These are phyloP conservation scores for Brassica balearica DNA, from an alignment of 441 rosid genomes.

Conservation along the genomic window DNA sequence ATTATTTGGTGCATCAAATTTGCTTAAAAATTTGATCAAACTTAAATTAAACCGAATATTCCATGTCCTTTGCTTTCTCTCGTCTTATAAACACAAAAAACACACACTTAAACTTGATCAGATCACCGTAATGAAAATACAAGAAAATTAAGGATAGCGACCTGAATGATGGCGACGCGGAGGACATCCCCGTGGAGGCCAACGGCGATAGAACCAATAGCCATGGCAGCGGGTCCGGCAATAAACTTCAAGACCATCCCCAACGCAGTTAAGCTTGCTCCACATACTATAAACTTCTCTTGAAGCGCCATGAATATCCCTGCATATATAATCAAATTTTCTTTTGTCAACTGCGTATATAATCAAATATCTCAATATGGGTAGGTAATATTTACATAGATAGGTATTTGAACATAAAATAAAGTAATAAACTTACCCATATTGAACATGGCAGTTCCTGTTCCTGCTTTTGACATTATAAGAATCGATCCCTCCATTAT, in stretches of 20 bases:
- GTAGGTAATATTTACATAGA: not conserved
- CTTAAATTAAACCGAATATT: not conserved
- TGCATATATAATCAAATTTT: conserved; percentile 30
- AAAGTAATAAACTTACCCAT: conserved; percentile 62
- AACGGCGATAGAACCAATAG: conserved; percentile 69
- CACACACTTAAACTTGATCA: not conserved
- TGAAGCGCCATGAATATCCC: conserved; percentile 93
- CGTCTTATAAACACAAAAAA: not conserved
- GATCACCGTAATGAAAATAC: not conserved
- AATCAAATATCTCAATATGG: not conserved
- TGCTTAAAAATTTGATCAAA: not conserved
- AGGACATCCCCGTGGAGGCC: conserved; percentile 87
- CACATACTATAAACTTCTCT: conserved; percentile 79
- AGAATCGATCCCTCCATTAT: conserved; percentile 75
- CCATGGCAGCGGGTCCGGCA: conserved; percentile 93
- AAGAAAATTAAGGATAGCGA: conserved; percentile 21
- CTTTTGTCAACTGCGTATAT: not conserved
- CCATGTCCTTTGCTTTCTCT: not conserved
- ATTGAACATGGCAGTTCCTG: conserved; percentile 96
- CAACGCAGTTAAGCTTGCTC: conserved; percentile 60
- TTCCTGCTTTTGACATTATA: conserved; percentile 86
- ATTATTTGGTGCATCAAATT: not conserved
- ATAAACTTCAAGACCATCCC: conserved; percentile 84
- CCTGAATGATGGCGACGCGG: conserved; percentile 91
- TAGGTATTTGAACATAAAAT: not conserved